phyloP scores from a whole-genome alignment of 1,284 basidiomycete genomes.

The Phylloboletellus chloephorus region DNA sequence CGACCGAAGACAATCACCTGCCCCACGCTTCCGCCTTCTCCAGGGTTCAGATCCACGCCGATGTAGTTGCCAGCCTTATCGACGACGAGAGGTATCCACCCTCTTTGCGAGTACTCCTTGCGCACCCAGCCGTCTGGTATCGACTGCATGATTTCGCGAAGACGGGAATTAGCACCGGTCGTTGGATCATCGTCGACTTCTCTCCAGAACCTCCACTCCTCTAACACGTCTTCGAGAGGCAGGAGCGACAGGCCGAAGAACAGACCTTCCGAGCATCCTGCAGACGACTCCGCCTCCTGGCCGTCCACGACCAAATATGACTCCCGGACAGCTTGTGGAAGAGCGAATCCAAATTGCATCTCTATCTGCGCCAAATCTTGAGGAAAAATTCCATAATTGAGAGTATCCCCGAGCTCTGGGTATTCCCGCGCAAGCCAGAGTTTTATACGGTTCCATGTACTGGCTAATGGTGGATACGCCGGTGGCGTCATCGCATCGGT shows the following conservation, averaged over 20 bases:
- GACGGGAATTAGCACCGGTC: slow-evolving; percentile 68
- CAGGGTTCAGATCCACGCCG: slow-evolving; percentile 91
- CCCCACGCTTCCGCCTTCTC: slow-evolving; percentile 67
- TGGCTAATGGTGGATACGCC: slow-evolving; percentile 66
- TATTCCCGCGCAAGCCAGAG: slow-evolving; percentile 75
- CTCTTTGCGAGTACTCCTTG: slow-evolving; percentile 85
- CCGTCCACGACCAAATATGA: slow-evolving; percentile 81
- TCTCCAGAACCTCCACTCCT: slow-evolving; percentile 93
- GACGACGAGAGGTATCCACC: slow-evolving; percentile 93
- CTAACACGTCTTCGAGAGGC: slow-evolving; percentile 83
- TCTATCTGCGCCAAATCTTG: slow-evolving; percentile 74
- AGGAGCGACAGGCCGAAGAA: slow-evolving; percentile 84
- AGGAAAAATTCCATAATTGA: slow-evolving; percentile 80
- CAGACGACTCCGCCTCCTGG: slow-evolving; percentile 82
- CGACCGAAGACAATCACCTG: slow-evolving; percentile 98
- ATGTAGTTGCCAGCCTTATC: slow-evolving; percentile 97
- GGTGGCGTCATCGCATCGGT: slow-evolving; percentile 38
- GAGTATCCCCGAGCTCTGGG: slow-evolving; percentile 85
- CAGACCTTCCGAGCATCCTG: slow-evolving; percentile 80
- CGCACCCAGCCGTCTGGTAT: slow-evolving; percentile 92
- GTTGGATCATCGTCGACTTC: slow-evolving; percentile 81
- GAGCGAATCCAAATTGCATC: slow-evolving; percentile 72
- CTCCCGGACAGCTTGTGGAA: slow-evolving; percentile 77
- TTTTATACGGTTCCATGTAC: slow-evolving; percentile 78
- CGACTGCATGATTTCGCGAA: slow-evolving; percentile 79